Conservation (phyloP, 2,329 filamentous ascomycete genomes). For the Cryphonectria carpinicola region DNA sequence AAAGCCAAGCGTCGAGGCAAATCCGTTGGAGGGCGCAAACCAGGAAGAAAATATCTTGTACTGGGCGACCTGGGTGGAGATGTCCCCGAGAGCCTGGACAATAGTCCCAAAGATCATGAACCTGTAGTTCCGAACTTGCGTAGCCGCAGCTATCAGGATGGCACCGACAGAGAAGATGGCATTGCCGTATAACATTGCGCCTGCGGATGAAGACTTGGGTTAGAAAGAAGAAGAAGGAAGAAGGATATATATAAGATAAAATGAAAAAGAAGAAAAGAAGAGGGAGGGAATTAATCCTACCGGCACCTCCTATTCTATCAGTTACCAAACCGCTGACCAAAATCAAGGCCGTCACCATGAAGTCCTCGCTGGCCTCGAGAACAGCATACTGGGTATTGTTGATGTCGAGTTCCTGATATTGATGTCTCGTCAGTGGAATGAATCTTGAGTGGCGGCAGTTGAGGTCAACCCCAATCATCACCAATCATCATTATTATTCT, state of each 20-base stretch:
- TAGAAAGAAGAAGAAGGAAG: neutral
- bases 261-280: too few species aligned
- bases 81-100: conserved; percentile 62
- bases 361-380: conserved; percentile 63
- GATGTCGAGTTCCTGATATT: conserved; percentile 54
- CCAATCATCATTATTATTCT: neutral
- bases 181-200: conserved; percentile 64
- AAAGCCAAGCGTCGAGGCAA: conserved; percentile 63
- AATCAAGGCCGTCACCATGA: conserved; percentile 62
- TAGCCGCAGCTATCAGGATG: conserved; percentile 61
- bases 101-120: conserved; percentile 64
- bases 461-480: neutral
- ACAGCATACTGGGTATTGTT: conserved; percentile 63
- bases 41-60: conserved; percentile 69
- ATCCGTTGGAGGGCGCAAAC: conserved; percentile 65
- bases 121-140: conserved; percentile 58
- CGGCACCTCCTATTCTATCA: conserved; percentile 61
- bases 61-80: conserved; percentile 66
- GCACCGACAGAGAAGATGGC: conserved; percentile 61
- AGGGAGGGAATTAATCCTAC: conserved; percentile 34
- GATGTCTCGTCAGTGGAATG: neutral
- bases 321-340: conserved; percentile 59
- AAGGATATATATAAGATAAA: too few species aligned
- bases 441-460: accelerated
- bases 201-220: conserved; percentile 32